phyloP scores from a whole-genome alignment of 2,329 filamentous ascomycete species.

The Fragosphaeria purpurea region DNA sequence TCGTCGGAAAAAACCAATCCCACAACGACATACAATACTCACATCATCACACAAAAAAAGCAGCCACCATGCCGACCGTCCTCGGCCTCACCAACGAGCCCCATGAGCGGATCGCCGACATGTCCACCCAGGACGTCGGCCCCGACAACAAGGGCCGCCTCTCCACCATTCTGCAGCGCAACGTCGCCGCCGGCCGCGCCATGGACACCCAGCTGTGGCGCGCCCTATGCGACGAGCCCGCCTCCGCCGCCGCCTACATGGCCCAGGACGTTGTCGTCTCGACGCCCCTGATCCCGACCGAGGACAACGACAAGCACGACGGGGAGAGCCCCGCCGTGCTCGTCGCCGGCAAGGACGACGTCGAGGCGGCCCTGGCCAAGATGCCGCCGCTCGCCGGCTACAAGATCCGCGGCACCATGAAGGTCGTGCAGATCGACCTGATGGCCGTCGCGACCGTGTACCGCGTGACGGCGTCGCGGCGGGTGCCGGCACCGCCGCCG shows the following conservation, averaged over 20 bases:
- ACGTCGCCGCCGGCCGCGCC: slow-evolving; percentile 26
- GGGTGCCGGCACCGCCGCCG: neutral
- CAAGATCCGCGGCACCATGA: slow-evolving; percentile 20
- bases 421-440: slow-evolving; percentile 28
- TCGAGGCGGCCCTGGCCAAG: slow-evolving; percentile 21
- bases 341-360: slow-evolving; percentile 18
- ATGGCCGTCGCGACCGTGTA: slow-evolving; percentile 28
- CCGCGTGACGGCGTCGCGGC: slow-evolving; percentile 18
- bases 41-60: neutral
- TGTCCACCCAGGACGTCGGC: slow-evolving; percentile 8
- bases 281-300: slow-evolving; percentile 23
- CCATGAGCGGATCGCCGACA: slow-evolving; percentile 3
- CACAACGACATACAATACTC: neutral
- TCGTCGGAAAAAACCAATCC: neutral
- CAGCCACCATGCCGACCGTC: slow-evolving; percentile 20
- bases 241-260: slow-evolving; percentile 25
- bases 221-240: slow-evolving; percentile 26
- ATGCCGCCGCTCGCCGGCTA: slow-evolving; percentile 21
- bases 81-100: slow-evolving; percentile 23
- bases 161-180: slow-evolving; percentile 29
- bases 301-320: neutral
- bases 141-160: slow-evolving; percentile 20
- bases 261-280: slow-evolving; percentile 28
- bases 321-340: slow-evolving; percentile 9
- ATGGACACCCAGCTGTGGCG: slow-evolving; percentile 30